Percentiles rank a stretch among this genome's conserved stretches.
Conservation (phyloP, 371 early-diverging fungal species). For the Astathelohania contejeani region DNA sequence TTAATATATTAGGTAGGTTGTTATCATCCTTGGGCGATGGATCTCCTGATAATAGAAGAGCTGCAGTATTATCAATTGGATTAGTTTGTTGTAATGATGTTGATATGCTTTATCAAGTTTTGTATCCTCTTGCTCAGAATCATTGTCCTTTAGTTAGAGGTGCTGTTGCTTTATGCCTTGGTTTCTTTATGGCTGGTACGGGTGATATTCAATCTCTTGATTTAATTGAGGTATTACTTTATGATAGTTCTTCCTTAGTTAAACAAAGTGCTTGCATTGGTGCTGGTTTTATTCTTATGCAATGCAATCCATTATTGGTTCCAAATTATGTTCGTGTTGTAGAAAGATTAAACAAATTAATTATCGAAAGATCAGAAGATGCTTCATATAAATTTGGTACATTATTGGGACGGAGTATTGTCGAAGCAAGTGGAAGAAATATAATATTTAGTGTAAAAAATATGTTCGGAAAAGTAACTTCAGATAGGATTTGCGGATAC, state of each 20-base stretch:
- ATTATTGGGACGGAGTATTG: slow-evolving; percentile 79
- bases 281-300: slow-evolving; percentile 81
- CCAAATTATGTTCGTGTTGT: slow-evolving; percentile 58
- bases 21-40: slow-evolving; percentile 89
- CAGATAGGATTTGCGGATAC: slow-evolving; percentile 81
- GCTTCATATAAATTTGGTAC: slow-evolving; percentile 87
- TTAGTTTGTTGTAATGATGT: slow-evolving; percentile 73
- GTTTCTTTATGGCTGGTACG: slow-evolving; percentile 87
- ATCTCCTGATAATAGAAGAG: slow-evolving; percentile 90
- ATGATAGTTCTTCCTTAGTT: slow-evolving; percentile 87
- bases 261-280: slow-evolving; percentile 92
- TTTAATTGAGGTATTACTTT: slow-evolving; percentile 85
- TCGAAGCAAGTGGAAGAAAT: slow-evolving; percentile 80
- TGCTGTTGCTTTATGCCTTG: slow-evolving; percentile 82
- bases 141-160: slow-evolving; percentile 92
- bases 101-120: slow-evolving; percentile 76
- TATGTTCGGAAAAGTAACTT: slow-evolving; percentile 66
- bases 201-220: slow-evolving; percentile 73
- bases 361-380: slow-evolving; percentile 76
- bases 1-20: slow-evolving; percentile 64
- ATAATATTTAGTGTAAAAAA: slow-evolving; percentile 74
- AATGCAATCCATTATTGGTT: slow-evolving; percentile 66
- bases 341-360: slow-evolving; percentile 67
- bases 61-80: slow-evolving; percentile 84
- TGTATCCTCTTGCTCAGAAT: slow-evolving; percentile 83